phyloP scores from a whole-genome alignment of 305 asterid genomes.

The Fraxinus latifolia region DNA sequence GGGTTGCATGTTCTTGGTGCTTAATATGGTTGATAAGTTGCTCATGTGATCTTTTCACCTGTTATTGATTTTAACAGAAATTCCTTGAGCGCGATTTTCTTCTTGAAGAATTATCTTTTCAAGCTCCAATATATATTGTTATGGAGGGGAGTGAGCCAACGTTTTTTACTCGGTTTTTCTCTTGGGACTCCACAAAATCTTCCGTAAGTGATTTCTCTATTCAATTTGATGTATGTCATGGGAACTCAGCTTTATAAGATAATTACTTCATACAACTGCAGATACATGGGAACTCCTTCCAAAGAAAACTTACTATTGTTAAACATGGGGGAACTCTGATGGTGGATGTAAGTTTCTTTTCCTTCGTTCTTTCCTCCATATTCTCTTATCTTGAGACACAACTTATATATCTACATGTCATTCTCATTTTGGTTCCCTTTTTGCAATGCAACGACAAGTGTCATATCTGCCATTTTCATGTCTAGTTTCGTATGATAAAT shows the following conservation, averaged over 20 bases:
- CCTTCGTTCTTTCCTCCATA: slow-evolving; percentile 3
- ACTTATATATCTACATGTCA: neutral
- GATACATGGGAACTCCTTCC: slow-evolving; percentile 85
- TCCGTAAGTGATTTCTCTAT: slow-evolving; percentile 42
- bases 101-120: slow-evolving; percentile 45
- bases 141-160: slow-evolving; percentile 85
- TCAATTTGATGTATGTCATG: slow-evolving; percentile 10
- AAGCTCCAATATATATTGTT: slow-evolving; percentile 65
- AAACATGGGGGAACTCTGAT: slow-evolving; percentile 51
- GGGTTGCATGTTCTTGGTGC: neutral
- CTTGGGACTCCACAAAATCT: slow-evolving; percentile 76
- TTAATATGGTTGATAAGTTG: slow-evolving; percentile 8
- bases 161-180: slow-evolving; percentile 70
- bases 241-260: neutral
- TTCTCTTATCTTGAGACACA: neutral
- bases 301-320: slow-evolving; percentile 67
- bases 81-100: slow-evolving; percentile 59
- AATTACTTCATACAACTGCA: slow-evolving; percentile 30
- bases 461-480: neutral
- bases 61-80: slow-evolving; percentile 41
- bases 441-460: neutral
- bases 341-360: slow-evolving; percentile 52
- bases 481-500: neutral
- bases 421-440: neutral
- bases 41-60: slow-evolving; percentile 1